Evolutionary conservation across 2,329 filamentous ascomycete species (phyloP), one percentile per base, ranked within the genome.

Genomic region (Nothophoma quercina): DNA sequence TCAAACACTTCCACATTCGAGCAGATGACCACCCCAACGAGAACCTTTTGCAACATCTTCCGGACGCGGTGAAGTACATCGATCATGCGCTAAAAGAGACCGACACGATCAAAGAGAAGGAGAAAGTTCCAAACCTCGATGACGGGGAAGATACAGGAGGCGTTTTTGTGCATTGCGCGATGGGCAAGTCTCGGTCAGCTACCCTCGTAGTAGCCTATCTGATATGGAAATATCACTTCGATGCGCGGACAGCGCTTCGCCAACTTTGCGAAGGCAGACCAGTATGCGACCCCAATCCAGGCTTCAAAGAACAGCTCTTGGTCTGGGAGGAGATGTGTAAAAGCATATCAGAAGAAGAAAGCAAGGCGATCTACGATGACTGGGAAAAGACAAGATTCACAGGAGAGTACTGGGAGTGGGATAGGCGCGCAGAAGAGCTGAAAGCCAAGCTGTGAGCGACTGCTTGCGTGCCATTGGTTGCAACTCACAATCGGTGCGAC

Each of bases 331-430:
- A 35, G 10, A 72, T 73, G 59, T 59, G 75, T 36, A 57, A 61
- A 9, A 58, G 55, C 4, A 25, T 40, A 5, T 53, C 53, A 9
- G 51, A 60, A 25, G 54, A 33, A 6, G 62, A 62, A 45, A 62
- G 60, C 28, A 58, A 57, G 42, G 53, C 22, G 34, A 62, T 74
- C 3, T 76, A 76, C 44, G 49, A 68, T 8, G 55, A 58, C n/a
- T 76, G 73, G 73, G 44, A 63, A 22, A 63, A 61, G 38, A 61
- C 59, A 1, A 60, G 71, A 5, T 75, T 74, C 42, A 67, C 32
- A 2, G 73, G 73, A 0, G 67, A 69, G n/a, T 65, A 56, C 13
- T 74, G 72, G 71, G 71, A 73, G 32, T 76, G 74, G 74, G 73
- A 74, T 29, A 54, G 43, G 22, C 55, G 68, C 28, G 22, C 32